These are phyloP conservation scores for Tulasnella sp. DNA, from an alignment of 768 basidiomycete species.

Conservation along the genomic window DNA sequence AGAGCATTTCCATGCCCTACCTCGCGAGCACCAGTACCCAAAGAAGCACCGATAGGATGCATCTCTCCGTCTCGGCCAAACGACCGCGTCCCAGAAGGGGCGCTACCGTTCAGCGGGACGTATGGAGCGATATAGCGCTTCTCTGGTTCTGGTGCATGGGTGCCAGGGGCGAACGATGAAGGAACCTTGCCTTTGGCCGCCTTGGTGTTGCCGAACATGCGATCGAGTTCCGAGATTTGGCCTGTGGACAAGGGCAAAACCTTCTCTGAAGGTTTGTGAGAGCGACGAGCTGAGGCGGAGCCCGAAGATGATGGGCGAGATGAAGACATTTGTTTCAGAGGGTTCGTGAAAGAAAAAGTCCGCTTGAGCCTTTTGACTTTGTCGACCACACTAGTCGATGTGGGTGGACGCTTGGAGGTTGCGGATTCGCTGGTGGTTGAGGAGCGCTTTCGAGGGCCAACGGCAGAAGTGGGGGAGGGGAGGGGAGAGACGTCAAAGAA, in stretches of 20 bases:
- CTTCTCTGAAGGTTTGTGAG: slow-evolving; percentile 10
- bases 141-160: neutral
- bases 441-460: neutral
- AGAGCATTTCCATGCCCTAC: slow-evolving; percentile 2
- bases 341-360: neutral
- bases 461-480: neutral
- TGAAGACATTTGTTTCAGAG: neutral
- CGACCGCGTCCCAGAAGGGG: slow-evolving; percentile 8
- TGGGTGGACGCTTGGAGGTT: neutral
- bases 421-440: neutral
- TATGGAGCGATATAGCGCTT: slow-evolving; percentile 12
- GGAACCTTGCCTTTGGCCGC: slow-evolving; percentile 10
- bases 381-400: neutral
- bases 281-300: neutral
- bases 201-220: slow-evolving; percentile 2
- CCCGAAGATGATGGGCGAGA: neutral
- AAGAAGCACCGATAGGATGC: slow-evolving; percentile 3
- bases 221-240: slow-evolving; percentile 10
- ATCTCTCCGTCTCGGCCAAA: slow-evolving; percentile 8
- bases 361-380: neutral
- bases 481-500: neutral
- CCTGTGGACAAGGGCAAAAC: slow-evolving; percentile 8
- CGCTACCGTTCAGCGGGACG: slow-evolving; percentile 16
- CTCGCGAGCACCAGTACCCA: slow-evolving; percentile 1
- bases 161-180: neutral